These are phyloP conservation scores for Malassezia restricta DNA, from an alignment of 1,284 basidiomycete species.

Conservation along the genomic window DNA sequence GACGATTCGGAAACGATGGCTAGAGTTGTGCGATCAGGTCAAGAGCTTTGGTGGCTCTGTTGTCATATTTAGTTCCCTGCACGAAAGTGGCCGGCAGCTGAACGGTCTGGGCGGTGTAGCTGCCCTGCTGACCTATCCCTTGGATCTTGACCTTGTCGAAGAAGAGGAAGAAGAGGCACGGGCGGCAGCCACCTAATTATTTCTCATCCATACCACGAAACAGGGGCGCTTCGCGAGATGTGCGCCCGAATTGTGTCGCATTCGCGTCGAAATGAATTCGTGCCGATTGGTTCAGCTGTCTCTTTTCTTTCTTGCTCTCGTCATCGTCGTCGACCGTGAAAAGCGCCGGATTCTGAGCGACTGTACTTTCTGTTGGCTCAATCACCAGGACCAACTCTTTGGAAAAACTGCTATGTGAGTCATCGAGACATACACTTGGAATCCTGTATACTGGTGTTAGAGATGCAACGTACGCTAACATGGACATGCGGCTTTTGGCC, in stretches of 20 bases:
- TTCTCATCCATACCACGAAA: conserved; percentile 10
- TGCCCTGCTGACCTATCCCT: conserved; percentile 85
- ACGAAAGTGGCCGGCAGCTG: conserved; percentile 76
- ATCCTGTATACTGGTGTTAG: conserved; percentile 1
- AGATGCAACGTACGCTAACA: background rate
- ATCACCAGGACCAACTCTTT: conserved; percentile 12
- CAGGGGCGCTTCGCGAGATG: conserved; percentile 4
- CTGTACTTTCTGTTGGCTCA: conserved; percentile 4
- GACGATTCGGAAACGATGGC: conserved; percentile 55
- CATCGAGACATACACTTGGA: conserved; percentile 1
- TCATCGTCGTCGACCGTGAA: conserved; percentile 14
- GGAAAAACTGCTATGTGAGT: background rate
- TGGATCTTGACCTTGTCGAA: conserved; percentile 66
- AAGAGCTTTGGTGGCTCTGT: conserved; percentile 80
- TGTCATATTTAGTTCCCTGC: conserved; percentile 95
- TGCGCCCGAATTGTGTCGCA: background rate
- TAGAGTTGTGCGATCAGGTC: conserved; percentile 76
- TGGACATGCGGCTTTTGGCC: conserved; percentile 7
- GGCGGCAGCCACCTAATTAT: background rate
- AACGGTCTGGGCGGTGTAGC: conserved; percentile 91
- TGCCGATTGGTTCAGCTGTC: conserved; percentile 1
- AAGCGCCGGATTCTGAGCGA: conserved; percentile 1
- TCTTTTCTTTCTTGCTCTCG: background rate
- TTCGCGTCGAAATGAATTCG: background rate
- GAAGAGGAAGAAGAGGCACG: conserved; percentile 49